Evolutionary conservation across 2,329 filamentous ascomycete genomes (phyloP).

Genomic region (Zasmidium cellare): DNA sequence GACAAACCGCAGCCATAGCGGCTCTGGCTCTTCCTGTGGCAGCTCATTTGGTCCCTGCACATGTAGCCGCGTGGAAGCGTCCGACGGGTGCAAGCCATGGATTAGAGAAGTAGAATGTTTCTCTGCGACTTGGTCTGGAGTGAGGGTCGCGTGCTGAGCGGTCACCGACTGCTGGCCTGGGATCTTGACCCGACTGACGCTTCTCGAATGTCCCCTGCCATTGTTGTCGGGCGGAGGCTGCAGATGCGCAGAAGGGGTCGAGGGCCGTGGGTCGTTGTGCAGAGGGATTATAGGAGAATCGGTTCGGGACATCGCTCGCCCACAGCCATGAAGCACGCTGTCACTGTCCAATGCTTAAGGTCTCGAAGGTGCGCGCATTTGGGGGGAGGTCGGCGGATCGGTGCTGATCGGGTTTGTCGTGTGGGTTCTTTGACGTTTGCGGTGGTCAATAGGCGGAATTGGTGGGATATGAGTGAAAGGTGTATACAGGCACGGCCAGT

Average conservation of each 20-base stretch:
- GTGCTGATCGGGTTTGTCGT: constrained; percentile 3
- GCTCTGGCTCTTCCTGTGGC: constrained; percentile 88
- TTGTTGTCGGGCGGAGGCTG: constrained; percentile 4
- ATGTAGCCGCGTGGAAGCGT: constrained; percentile 76
- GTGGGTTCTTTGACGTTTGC: neutral
- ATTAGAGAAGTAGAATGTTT: constrained; percentile 79
- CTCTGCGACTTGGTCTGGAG: constrained; percentile 74
- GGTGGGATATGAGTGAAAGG: neutral
- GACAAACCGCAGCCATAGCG: constrained; percentile 89
- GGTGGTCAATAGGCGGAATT: neutral
- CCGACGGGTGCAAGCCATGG: constrained; percentile 75
- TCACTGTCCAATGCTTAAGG: neutral
- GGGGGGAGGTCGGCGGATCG: neutral
- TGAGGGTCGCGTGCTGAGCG: constrained; percentile 62
- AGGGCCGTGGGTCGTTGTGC: constrained; percentile 39
- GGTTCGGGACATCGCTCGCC: constrained; percentile 64
- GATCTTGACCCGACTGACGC: constrained; percentile 31
- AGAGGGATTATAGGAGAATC: constrained; percentile 58
- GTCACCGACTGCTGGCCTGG: constrained; percentile 45
- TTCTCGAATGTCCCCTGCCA: constrained; percentile 25
- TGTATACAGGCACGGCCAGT: neutral
- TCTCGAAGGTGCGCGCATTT: neutral
- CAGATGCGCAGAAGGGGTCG: constrained; percentile 10
- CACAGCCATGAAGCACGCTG: constrained; percentile 35
- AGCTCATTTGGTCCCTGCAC: constrained; percentile 91